phyloP scores from a whole-genome alignment of 1,284 basidiomycete genomes.

The Trichosporon sp. region DNA sequence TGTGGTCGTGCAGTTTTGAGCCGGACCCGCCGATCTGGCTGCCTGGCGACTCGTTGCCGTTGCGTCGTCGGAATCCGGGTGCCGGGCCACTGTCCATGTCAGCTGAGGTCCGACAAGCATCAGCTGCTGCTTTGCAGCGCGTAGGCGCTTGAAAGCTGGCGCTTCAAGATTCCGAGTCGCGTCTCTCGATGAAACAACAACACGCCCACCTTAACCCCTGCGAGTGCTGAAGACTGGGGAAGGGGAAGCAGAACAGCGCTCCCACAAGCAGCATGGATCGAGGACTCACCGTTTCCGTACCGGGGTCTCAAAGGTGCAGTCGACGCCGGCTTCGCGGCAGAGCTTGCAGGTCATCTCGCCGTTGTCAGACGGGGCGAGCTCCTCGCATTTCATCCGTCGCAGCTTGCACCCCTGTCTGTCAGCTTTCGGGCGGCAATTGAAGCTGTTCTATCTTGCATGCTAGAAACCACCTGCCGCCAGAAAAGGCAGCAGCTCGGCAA shows the following conservation, averaged over 20 bases:
- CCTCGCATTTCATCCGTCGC: constrained; percentile 33
- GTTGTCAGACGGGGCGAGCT: constrained; percentile 10
- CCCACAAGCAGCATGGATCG: background rate
- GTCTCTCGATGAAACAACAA: background rate
- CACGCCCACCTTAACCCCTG: background rate
- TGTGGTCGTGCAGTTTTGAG: background rate
- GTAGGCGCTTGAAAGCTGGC: too few species aligned
- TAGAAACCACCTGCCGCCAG: background rate
- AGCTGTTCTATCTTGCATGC: background rate
- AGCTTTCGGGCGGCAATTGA: background rate
- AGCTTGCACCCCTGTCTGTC: constrained; percentile 20
- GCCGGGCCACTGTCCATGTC: constrained; percentile 14
- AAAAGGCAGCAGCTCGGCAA: background rate
- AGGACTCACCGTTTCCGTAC: constrained; percentile 29
- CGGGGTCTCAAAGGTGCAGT: constrained; percentile 29
- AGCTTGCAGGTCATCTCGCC: constrained; percentile 22
- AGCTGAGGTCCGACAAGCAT: background rate
- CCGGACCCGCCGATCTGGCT: background rate
- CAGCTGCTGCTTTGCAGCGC: background rate
- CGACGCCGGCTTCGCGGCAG: constrained; percentile 24
- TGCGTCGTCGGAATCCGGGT: constrained; percentile 16
- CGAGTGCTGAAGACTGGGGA: background rate
- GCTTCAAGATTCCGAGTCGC: background rate
- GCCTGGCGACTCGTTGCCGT: constrained; percentile 4
- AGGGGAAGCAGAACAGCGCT: background rate